These are phyloP conservation scores for Neurospora sp. DNA, from an alignment of 495 filamentous ascomycete species.

Conservation along the genomic window DNA sequence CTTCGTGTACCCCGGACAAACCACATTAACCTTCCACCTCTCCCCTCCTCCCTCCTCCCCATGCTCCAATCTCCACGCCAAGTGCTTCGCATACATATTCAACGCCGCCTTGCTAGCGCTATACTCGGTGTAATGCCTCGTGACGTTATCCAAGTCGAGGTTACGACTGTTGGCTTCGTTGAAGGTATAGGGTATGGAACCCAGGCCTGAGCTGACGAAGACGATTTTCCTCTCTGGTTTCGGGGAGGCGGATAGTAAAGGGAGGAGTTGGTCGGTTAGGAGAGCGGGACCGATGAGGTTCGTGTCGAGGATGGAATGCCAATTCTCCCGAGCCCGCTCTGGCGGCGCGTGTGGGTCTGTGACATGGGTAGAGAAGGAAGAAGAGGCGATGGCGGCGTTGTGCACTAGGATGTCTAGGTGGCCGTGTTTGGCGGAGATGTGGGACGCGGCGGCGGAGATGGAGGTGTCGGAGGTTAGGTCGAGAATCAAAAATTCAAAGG, in stretches of 20 bases:
- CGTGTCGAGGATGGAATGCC: slow-evolving; percentile 24
- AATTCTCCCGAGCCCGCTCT: not conserved
- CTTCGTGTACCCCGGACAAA: slow-evolving; percentile 13
- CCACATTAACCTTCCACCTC: slow-evolving; percentile 19
- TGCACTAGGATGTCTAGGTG: slow-evolving; percentile 44
- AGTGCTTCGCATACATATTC: slow-evolving; percentile 26
- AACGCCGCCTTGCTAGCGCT: slow-evolving; percentile 30
- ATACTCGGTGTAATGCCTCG: slow-evolving; percentile 9
- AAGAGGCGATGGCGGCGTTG: slow-evolving; percentile 31
- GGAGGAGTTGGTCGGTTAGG: slow-evolving; percentile 35
- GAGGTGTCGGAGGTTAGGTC: slow-evolving; percentile 46
- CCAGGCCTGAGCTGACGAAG: slow-evolving; percentile 23
- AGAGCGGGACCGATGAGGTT: slow-evolving; percentile 31
- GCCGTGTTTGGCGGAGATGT: slow-evolving; percentile 27
- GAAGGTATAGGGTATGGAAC: not conserved
- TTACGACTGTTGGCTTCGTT: not conserved
- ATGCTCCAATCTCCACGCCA: slow-evolving; percentile 1
- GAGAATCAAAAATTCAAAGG: slow-evolving; percentile 15
- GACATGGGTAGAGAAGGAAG: not conserved
- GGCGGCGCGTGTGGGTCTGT: not conserved
- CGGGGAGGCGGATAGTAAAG: slow-evolving; percentile 31
- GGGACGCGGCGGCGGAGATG: slow-evolving; percentile 30
- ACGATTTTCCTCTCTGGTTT: slow-evolving; percentile 28
- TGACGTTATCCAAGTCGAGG: not conserved
- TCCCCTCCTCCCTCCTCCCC: not conserved